phyloP scores from a whole-genome alignment of 306 rosid species.

The Dicorynia guianensis region DNA sequence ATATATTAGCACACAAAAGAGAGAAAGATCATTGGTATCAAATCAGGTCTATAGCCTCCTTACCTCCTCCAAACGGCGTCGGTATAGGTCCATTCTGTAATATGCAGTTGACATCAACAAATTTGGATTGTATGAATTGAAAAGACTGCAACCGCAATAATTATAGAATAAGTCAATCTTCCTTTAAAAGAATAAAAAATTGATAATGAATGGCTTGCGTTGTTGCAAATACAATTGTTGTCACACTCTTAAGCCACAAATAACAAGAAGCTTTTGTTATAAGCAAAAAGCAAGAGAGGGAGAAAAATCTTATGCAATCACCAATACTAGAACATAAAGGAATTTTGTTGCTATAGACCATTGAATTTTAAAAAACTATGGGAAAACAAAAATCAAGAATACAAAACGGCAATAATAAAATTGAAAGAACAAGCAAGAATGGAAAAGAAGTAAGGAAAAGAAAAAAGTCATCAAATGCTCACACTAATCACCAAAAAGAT shows the following conservation, averaged over 20 bases:
- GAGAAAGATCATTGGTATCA: conserved; percentile 26
- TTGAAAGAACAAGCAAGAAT: conserved; percentile 33
- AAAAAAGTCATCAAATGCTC: neutral
- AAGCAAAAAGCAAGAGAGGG: conserved; percentile 8
- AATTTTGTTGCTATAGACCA: conserved; percentile 3
- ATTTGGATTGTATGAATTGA: conserved; percentile 80
- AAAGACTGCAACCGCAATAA: conserved; percentile 70
- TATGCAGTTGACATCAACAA: conserved; percentile 92
- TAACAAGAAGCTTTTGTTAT: conserved; percentile 24
- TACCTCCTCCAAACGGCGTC: conserved; percentile 81
- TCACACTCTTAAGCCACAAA: neutral
- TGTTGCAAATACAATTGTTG: conserved; percentile 25
- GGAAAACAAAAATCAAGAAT: conserved; percentile 16
- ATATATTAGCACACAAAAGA: neutral
- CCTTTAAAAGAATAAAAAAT: conserved; percentile 24
- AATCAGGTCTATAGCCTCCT: conserved; percentile 24
- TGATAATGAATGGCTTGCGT: conserved; percentile 24
- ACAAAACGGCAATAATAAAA: conserved; percentile 26
- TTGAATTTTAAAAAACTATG: neutral
- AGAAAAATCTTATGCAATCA: conserved; percentile 17
- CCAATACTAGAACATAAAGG: conserved; percentile 18
- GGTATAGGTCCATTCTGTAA: conserved; percentile 85
- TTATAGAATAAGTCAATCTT: conserved; percentile 31
- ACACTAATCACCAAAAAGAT: neutral
- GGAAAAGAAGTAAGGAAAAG: conserved; percentile 6